phyloP scores from a whole-genome alignment of 805 yeast genomes.

The Lachancea meyersii region DNA sequence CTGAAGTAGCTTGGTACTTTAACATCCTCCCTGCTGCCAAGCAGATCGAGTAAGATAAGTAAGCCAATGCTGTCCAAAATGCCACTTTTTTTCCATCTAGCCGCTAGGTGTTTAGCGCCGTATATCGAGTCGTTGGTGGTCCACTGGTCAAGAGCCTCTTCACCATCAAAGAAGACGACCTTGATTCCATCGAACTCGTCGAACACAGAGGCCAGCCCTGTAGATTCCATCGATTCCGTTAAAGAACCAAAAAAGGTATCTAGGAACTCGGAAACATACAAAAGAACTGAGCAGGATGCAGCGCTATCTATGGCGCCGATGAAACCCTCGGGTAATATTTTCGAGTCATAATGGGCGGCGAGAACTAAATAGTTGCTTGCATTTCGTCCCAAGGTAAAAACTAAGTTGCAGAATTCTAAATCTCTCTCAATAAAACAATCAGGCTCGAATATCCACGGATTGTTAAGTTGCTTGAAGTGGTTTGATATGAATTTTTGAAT shows the following conservation, averaged over 20 bases:
- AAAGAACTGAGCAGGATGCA: constrained; percentile 47
- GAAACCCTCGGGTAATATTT: constrained; percentile 45
- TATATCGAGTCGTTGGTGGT: constrained; percentile 46
- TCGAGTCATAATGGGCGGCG: constrained; percentile 54
- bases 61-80: constrained; percentile 35
- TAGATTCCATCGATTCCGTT: too few species aligned
- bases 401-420: constrained; percentile 35
- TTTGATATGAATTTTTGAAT: constrained; percentile 35
- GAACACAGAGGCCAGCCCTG: too few species aligned
- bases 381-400: constrained; percentile 27
- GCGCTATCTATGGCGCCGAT: constrained; percentile 58
- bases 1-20: constrained; percentile 39
- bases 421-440: constrained; percentile 36
- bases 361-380: constrained; percentile 33
- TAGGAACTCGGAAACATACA: constrained; percentile 38
- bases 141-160: constrained; percentile 55
- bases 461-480: constrained; percentile 29
- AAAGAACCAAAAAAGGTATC: constrained; percentile 12
- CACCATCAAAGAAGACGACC: constrained; percentile 54
- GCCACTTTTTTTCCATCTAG: constrained; percentile 30
- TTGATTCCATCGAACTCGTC: constrained; percentile 35
- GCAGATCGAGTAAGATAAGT: constrained; percentile 44
- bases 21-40: constrained; percentile 27
- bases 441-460: constrained; percentile 24
- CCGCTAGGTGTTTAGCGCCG: constrained; percentile 48